phyloP scores from a whole-genome alignment of 2,329 filamentous ascomycete species.

The Colletotrichum shisoi region DNA sequence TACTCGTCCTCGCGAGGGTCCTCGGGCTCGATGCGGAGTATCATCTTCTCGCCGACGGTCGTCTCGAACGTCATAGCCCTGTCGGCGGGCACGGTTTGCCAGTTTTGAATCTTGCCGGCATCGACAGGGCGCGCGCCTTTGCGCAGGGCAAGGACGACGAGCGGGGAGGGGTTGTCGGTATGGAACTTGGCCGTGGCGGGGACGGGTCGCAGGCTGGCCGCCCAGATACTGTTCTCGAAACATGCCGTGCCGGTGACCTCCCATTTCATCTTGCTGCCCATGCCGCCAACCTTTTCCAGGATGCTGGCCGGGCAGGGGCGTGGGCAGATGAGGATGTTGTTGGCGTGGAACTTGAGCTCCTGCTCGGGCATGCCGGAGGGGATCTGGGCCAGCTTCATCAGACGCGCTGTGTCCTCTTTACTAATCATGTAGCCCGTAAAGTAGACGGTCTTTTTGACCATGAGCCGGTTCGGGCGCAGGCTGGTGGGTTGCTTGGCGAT shows the following conservation, averaged over 20 bases:
- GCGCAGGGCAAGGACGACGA: constrained; percentile 82
- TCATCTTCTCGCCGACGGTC: constrained; percentile 83
- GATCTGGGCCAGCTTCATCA: constrained; percentile 74
- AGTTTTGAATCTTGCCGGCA: constrained; percentile 80
- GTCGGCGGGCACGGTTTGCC: constrained; percentile 77
- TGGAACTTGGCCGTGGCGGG: constrained; percentile 72
- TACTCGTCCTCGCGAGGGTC: constrained; percentile 67
- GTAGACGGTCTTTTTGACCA: constrained; percentile 86
- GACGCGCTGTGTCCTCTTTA: constrained; percentile 72
- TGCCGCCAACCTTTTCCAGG: constrained; percentile 83
- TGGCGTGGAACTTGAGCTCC: constrained; percentile 82
- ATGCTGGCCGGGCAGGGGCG: constrained; percentile 75
- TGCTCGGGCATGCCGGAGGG: constrained; percentile 68
- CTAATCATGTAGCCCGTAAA: constrained; percentile 92
- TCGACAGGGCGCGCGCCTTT: constrained; percentile 80
- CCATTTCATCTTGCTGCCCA: constrained; percentile 85
- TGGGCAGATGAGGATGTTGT: constrained; percentile 89
- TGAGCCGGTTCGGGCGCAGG: constrained; percentile 58
- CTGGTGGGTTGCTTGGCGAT: constrained; percentile 52
- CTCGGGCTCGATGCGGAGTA: constrained; percentile 81
- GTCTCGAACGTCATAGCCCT: constrained; percentile 81
- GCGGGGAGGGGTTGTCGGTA: constrained; percentile 79
- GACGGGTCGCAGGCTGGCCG: constrained; percentile 78
- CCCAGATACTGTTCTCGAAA: constrained; percentile 86
- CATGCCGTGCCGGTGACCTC: constrained; percentile 78